Conservation (phyloP, 169 alveolate genomes). For the Cryptosporidium ubiquitum region DNA sequence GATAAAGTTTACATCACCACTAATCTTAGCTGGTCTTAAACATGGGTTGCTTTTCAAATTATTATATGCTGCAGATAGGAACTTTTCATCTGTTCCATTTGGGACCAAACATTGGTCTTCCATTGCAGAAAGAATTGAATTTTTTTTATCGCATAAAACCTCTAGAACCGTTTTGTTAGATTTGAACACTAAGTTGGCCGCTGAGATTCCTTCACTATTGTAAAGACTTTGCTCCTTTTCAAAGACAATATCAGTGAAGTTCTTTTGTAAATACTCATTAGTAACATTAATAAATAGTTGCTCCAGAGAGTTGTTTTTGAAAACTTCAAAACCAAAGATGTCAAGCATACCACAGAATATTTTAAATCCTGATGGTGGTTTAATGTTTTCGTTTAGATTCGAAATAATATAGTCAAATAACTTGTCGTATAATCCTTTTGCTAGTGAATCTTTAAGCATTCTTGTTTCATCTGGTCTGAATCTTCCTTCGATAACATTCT, state of each 20-base stretch:
- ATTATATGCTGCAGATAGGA: conserved; percentile 81
- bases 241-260: conserved; percentile 94
- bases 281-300: conserved; percentile 95
- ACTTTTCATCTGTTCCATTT: conserved; percentile 89
- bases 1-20: conserved; percentile 84
- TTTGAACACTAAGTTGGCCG: conserved; percentile 86
- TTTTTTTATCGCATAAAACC: conserved; percentile 77
- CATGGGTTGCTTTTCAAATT: conserved; percentile 77
- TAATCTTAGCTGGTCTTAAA: conserved; percentile 86
- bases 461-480: conserved; percentile 87
- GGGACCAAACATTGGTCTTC: conserved; percentile 94
- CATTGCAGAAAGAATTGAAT: conserved; percentile 84
- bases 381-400: conserved; percentile 92
- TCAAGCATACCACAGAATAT: conserved; percentile 94
- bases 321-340: conserved; percentile 96
- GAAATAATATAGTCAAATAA: conserved; percentile 94
- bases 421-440: conserved; percentile 95
- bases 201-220: conserved; percentile 86
- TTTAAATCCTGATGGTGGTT: conserved; percentile 87
- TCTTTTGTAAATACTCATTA: conserved; percentile 94
- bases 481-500: conserved; percentile 85
- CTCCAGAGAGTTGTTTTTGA: conserved; percentile 94
- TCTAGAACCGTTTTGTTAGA: conserved; percentile 79
- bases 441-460: conserved; percentile 87
- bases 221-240: conserved; percentile 89